Evolutionary conservation across 2,329 filamentous ascomycete genomes (phyloP), one percentile per base, ranked within the genome.

Genomic region (Colletotrichum chrysophilum): DNA sequence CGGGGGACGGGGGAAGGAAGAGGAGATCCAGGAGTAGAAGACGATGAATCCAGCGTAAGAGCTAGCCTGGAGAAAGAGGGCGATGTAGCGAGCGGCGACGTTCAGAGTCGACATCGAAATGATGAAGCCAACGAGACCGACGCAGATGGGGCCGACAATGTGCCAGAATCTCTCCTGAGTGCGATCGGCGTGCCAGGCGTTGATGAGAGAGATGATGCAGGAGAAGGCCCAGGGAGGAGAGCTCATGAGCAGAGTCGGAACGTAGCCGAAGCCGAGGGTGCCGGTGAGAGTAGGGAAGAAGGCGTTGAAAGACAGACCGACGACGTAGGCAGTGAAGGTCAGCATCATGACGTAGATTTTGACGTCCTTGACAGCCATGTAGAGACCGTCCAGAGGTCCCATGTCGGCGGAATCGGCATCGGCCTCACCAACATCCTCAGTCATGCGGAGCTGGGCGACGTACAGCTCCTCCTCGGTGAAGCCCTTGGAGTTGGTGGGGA

Each of bases 281-380:
- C 82, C 82, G 0, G 90, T 91, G 32, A 91, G 84, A 0, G 87
- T 87, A 0, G 89, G 88, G 82, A 91, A 91, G 81, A 91, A 92
- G 55, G 89, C 89, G 77, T 91, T 91, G 81, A 91, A 91, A 0
- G 89, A 89, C 52, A 87, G 81, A 4, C 91, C 91, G 7, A 92
- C 86, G 9, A 92, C 90, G 76, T 92, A 92, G 5, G 90, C 89
- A 4, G 89, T 91, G 73, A 92, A 89, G 2, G 90, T 91, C 8
- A 93, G 71, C 87, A 92, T 92, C 89, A 93, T 90, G 75, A 93
- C 79, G 79, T 92, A 93, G 76, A 92, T 91, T 85, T 93, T 93
- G 77, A 84, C 18, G 76, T 93, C 92, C 81, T 89, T 91, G 66
- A 92, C 79, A 0, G 91, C 90, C 88, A 93, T 90, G 68, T 89